Evolutionary conservation across 768 basidiomycete genomes (phyloP), one percentile per base, ranked within the genome.

Genomic region (Lactarius deliciosus): DNA sequence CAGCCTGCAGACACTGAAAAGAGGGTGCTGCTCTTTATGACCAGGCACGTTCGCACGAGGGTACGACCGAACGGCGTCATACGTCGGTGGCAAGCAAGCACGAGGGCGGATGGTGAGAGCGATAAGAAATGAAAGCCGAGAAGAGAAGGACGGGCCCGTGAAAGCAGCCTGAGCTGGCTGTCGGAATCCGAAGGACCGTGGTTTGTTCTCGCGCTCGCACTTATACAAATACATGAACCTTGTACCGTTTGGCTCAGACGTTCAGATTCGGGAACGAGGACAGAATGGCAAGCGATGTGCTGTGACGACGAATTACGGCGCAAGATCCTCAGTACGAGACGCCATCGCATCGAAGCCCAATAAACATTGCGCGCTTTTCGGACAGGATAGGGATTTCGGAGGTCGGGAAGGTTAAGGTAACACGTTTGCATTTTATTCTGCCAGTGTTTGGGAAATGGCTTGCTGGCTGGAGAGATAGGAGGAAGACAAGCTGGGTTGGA

Each of bases 61-160:
- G 10, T 40, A 55, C 34, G 64, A 38, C n/a, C 28, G 40, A 57
- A 25, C 7, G 32, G 56, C 30, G 18, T 50, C 61, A 63, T 63
- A 22, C 20, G 28, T 22, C 45, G 56, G 38, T 66, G 64, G 43
- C 65, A 15, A 20, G 34, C 5, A 25, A 57, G 56, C 18, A 30
- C 56, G 9, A 25, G 34, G 43, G 58, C 11, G 30, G 13, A 38
- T 18, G 15, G 11, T 15, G 30, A 63, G 56, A 15, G 25, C 50
- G 47, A 66, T 66, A 63, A 63, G 61, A 63, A 28, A 57, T 53
- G 61, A 56, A 62, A n/a, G 18, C 18, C 16, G 47, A 58, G 58
- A 63, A 66, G 47, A 38, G 65, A 67, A 67, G 57, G 6, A 32
- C 13, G 41, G 25, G 36, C 11, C 56, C 55, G 36, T 38, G 56